Conservation (phyloP, 164 flowering plant species). For the Chloranthus sessilifolius region DNA sequence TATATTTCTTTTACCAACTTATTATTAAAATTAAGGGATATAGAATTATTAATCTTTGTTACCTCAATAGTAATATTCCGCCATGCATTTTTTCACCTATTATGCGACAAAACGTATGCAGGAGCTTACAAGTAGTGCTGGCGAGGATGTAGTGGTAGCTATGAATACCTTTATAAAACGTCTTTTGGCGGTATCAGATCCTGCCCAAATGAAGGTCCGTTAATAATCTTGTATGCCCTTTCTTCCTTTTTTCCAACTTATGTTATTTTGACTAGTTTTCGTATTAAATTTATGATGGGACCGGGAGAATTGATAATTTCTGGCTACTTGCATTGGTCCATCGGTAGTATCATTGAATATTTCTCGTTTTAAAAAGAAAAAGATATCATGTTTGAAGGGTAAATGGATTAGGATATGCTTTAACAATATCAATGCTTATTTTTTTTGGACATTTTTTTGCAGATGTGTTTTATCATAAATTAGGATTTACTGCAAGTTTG, state of each 20-base stretch:
- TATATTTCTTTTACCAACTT: too few species aligned
- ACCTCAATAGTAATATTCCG: not conserved
- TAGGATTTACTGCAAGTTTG: too few species aligned
- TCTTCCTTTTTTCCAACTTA: not conserved
- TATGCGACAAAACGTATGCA: conserved; percentile 22
- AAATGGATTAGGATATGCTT: too few species aligned
- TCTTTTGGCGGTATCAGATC: conserved; percentile 77
- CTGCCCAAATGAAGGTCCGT: conserved; percentile 82
- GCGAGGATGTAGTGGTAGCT: conserved; percentile 90
- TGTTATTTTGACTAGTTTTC: not conserved
- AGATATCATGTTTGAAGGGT: too few species aligned
- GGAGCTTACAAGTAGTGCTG: conserved; percentile 93
- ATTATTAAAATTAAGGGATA: too few species aligned
- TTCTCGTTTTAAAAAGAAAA: too few species aligned
- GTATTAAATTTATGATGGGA: not conserved
- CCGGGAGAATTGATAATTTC: not conserved
- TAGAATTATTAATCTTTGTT: too few species aligned
- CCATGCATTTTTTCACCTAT: conserved; percentile 1
- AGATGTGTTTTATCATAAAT: too few species aligned
- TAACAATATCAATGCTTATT: too few species aligned
- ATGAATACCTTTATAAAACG: conserved; percentile 97
- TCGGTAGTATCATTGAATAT: too few species aligned
- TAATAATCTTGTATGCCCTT: not conserved
- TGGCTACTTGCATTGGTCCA: not conserved
- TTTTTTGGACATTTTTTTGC: too few species aligned